Base-by-base conservation (phyloP, 2,329 filamentous ascomycete genomes). In the Aspergillus brunneoviolaceus region DNA sequence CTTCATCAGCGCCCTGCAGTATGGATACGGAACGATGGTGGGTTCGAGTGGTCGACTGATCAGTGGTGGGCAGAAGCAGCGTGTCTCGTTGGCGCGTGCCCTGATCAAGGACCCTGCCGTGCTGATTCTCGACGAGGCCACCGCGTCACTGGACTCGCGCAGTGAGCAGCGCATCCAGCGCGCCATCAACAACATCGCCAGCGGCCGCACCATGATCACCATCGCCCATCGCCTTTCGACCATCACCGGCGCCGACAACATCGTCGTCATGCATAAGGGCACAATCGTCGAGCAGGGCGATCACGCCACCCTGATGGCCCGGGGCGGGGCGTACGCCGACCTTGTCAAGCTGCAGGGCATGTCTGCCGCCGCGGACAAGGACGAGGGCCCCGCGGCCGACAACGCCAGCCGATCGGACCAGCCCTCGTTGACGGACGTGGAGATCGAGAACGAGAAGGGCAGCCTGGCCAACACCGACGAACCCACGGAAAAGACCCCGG, bases 81-180 rank as follows among this genome's bases (percentile, higher is more conserved):
- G 93, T 64, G 94, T 96, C 69, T 91, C 92, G 5, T 93, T 96
- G 72, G 91, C 92, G 3, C 83, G 91, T 66, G 92, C 92, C 19
- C 85, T 96, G 57, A 89, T 96, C 27, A 92, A 89, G 10, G 89
- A 96, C 68, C 92, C 92, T 0, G 91, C 90, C 77, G 81, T 96
- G 69, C 82, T 97, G 3, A 69, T 77, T 16, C 64, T 77, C 4
- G 74, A 77, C 52, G 74, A 77, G 60, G 74, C 74, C 2, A 76
- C 74, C 0, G 72, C 74, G 5, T 69, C 74, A 7, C 63, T 77
- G 31, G 74, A 76, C 60, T 75, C 75, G 10, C 69, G 67, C 0
- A 74, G 70, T 39, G 74, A 77, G 59, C 66, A 68, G 25, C 64
- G 74, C 14, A 74, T 77, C 39, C 73, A 76, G 62, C 66, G 67